These are phyloP conservation scores for Vigna mungo DNA, from an alignment of 306 rosid genomes.

Conservation along the genomic window DNA sequence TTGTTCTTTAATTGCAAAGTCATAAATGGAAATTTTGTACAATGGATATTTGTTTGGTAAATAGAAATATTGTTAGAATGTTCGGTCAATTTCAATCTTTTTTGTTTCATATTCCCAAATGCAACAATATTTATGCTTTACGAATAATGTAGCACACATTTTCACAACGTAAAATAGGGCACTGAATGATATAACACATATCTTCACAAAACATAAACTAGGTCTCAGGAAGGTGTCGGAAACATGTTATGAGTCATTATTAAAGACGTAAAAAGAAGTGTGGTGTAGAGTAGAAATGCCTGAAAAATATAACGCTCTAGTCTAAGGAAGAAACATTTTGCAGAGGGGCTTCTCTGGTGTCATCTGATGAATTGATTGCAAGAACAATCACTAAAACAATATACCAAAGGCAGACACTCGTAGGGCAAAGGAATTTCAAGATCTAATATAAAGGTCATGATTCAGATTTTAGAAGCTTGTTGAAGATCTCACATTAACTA, in stretches of 20 bases:
- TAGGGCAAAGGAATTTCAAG: neutral
- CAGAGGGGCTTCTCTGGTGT: neutral
- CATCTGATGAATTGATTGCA: neutral
- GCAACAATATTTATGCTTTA: slow-evolving; percentile 9
- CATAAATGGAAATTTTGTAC: neutral
- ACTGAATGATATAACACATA: neutral
- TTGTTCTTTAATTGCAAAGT: neutral
- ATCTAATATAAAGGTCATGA: neutral
- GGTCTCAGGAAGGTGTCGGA: neutral
- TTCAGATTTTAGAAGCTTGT: neutral
- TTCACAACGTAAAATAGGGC: neutral
- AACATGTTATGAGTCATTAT: neutral
- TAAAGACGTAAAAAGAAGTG: neutral
- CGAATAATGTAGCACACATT: neutral
- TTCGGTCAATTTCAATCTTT: neutral
- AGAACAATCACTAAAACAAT: neutral
- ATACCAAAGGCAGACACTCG: neutral
- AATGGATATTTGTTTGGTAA: neutral
- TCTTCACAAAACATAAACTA: neutral
- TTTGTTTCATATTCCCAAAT: neutral
- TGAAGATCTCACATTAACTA: too few relatives aligned
- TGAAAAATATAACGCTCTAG: neutral
- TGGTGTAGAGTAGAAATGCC: neutral
- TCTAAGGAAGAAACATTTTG: neutral
- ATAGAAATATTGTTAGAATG: neutral